phyloP scores from a whole-genome alignment of 768 basidiomycete genomes.

The Lactifluus hygrophoroides region DNA sequence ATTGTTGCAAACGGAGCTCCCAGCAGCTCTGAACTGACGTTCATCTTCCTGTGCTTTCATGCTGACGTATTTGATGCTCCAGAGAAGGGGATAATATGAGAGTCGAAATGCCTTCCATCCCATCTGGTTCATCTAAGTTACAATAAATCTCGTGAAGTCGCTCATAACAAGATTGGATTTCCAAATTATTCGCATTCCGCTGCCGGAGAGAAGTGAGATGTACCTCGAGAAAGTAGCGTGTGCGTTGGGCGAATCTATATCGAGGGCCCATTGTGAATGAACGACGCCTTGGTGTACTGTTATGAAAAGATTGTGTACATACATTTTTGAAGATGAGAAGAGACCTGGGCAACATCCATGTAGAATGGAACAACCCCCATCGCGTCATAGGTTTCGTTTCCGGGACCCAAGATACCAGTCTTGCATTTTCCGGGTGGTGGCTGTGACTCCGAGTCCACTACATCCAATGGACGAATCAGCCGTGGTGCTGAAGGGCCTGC shows the following conservation, averaged over 20 bases:
- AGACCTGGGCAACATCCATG: constrained; percentile 54
- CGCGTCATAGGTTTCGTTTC: constrained; percentile 38
- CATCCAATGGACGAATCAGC: background rate
- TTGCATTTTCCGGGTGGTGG: background rate
- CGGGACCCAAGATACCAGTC: constrained; percentile 12
- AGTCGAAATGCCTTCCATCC: constrained; percentile 96
- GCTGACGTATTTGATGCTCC: constrained; percentile 94
- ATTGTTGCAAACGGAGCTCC: constrained; percentile 89
- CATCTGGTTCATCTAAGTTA: constrained; percentile 93
- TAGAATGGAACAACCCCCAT: constrained; percentile 69
- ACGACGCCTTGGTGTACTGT: background rate
- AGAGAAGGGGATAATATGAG: constrained; percentile 81
- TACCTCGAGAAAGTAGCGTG: constrained; percentile 78
- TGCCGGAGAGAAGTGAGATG: constrained; percentile 51
- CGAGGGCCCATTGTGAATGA: background rate
- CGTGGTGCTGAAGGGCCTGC: background rate
- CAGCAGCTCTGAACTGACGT: constrained; percentile 98
- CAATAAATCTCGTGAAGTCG: constrained; percentile 93
- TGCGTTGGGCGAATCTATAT: constrained; percentile 79
- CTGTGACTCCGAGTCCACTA: background rate
- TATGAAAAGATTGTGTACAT: constrained; percentile 27
- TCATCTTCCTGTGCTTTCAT: constrained; percentile 95
- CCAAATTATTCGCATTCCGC: constrained; percentile 32
- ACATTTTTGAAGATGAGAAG: constrained; percentile 80
- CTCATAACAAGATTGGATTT: constrained; percentile 73